Base-by-base conservation (phyloP, 805 yeast genomes). In the Saccharomycopsis javanensis region DNA sequence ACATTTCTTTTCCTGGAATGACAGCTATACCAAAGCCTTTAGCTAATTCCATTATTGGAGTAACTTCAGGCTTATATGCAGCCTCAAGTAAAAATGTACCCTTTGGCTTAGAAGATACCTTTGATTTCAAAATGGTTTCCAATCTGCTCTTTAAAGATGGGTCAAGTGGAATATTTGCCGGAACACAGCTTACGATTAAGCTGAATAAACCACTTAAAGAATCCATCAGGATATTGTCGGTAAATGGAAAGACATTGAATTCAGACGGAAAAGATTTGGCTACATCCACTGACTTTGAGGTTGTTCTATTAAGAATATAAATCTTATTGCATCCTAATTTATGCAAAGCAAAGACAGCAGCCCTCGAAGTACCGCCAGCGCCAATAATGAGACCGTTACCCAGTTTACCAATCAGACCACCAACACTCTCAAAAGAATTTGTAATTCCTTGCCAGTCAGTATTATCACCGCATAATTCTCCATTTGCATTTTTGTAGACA, bases 281-380 rank as follows among this genome's bases (percentile, higher is more conserved):
- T 63, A 94, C 73, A 1, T 77, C 83, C 20, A 68, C 67, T 55
- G 89, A 73, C 66, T 88, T 88, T 7, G 83, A 72, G 0, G 73
- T 68, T 1, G 96, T 89, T 69, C 98, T 82, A 74, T 91, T 92
- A 58, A 88, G 68, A 75, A 92, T 75, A 72, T 82, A 89, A 59
- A 92, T 87, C 63, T 76, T 81, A 23, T 72, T 64, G 69, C 95
- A 88, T 2, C 97, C 97, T 74, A 92, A 72, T 60, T 80, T 66
- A 66, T 82, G 79, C 62, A 94, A 76, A 1, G 99, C 97, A 69
- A 80, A 90, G 15, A 88, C 81, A 0, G 97, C 98, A 46, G 99
- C 97, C 66, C 97, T 79, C 0, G 97, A 84, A 27, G 99, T 91
- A 50, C 99, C 99, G 46, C 99, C 99, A 20, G 96, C 97, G 54